Evolutionary conservation across 2,329 filamentous ascomycete genomes (phyloP).

Genomic region (Hypocreales sp.): DNA sequence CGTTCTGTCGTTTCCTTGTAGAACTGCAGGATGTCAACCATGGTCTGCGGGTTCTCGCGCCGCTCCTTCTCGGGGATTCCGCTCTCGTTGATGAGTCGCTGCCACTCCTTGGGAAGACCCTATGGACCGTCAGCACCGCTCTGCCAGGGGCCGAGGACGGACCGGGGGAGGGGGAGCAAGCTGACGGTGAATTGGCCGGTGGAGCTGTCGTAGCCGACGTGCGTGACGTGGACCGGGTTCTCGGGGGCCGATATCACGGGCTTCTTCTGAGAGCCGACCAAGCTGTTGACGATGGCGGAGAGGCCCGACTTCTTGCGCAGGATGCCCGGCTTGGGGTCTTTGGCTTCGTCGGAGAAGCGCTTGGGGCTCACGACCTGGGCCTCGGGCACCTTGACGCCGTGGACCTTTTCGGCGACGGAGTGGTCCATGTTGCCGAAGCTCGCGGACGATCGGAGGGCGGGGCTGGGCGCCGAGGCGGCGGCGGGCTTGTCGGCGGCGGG

Average conservation of each 20-base stretch:
- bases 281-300: constrained; percentile 71
- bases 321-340: constrained; percentile 43
- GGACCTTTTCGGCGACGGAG: constrained; percentile 20
- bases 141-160: too few species aligned
- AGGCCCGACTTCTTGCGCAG: constrained; percentile 78
- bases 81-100: constrained; percentile 84
- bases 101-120: constrained; percentile 97
- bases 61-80: constrained; percentile 94
- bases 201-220: constrained; percentile 92
- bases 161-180: constrained; percentile 10
- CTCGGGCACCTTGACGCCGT: constrained; percentile 21
- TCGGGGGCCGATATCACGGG: constrained; percentile 94
- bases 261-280: constrained; percentile 72
- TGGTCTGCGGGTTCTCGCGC: constrained; percentile 87
- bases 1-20: constrained; percentile 87
- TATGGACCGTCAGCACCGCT: constrained; percentile 19
- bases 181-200: constrained; percentile 92
- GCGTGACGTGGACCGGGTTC: constrained; percentile 94
- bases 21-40: constrained; percentile 90
- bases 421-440: constrained; percentile 28
- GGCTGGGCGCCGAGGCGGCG: constrained; percentile 35
- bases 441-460: constrained; percentile 46
- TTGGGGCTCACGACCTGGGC: constrained; percentile 39
- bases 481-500: too few species aligned
- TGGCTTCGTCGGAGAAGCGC: constrained; percentile 65